Base-by-base conservation (phyloP, 495 filamentous ascomycete genomes). In the Friedmanniomyces endolithicus region DNA sequence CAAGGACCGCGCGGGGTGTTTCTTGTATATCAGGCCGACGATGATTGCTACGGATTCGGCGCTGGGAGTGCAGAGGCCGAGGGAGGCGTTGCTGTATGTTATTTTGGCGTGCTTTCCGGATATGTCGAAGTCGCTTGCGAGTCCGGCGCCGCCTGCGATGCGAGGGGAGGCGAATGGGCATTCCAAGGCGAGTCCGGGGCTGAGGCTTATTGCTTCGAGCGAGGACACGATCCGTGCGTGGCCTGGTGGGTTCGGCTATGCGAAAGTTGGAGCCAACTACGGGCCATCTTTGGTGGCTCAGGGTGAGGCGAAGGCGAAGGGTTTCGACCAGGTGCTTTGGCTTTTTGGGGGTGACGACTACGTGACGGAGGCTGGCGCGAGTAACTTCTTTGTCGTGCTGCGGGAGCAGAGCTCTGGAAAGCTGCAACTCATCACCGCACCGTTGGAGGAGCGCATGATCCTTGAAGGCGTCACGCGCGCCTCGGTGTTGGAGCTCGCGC, bases 221-320 rank as follows among this genome's bases (percentile, higher is more conserved):
- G 81, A 88, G 46, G 83, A 92, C 65, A 84, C 79, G 68, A 78
- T 92, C 52, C 82, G 90, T 44, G 89, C 89, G 16, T 95, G 89
- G 89, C 89, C 89, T 25, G 89, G 89, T 37, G 89, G 89, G 25
- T 92, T 90, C 64, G 88, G 89, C 0, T 88, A 82, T 60, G 87
- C 87, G 47, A 95, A 95, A 71, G 80, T 95, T 11, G 88, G 88
- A 45, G 89, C 88, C 24, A 95, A 95, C 73, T 95, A 95, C 66
- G 89, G 88, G 0, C 89, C 89, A 7, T 80, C 75, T 23, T 72
- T 95, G 39, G 75, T 85, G 53, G 83, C 87, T 1, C 87, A 89
- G 41, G 72, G 75, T 35, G 82, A 87, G 65, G 89, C 89, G 8
- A 71, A 76, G 53, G 73, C 71, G 11, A 67, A 75, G 52, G 89